These are phyloP conservation scores for Candida anglica DNA, from an alignment of 805 yeast genomes.

Conservation along the genomic window DNA sequence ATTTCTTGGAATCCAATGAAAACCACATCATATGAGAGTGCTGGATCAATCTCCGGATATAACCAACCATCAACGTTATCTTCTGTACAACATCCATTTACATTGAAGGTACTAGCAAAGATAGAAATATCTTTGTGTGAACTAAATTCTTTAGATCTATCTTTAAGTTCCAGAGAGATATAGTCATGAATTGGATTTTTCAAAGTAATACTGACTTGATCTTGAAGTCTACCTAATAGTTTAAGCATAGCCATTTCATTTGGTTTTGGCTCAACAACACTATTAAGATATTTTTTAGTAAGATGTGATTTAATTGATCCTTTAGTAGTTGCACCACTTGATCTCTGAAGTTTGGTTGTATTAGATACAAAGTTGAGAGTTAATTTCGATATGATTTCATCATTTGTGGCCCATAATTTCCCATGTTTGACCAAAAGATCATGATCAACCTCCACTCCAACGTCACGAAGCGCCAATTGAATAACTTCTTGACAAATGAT, in stretches of 20 bases:
- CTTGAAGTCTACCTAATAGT: slow-evolving; percentile 45
- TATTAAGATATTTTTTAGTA: slow-evolving; percentile 34
- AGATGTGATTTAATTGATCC: slow-evolving; percentile 30
- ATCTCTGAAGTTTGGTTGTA: slow-evolving; percentile 36
- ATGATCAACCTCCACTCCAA: slow-evolving; percentile 28
- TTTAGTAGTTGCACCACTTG: slow-evolving; percentile 38
- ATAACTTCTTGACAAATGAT: slow-evolving; percentile 47
- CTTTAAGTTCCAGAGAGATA: slow-evolving; percentile 38
- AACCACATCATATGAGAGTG: slow-evolving; percentile 59
- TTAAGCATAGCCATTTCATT: slow-evolving; percentile 43
- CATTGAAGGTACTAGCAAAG: slow-evolving; percentile 52
- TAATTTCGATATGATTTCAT: slow-evolving; percentile 33
- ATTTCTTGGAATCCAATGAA: slow-evolving; percentile 88
- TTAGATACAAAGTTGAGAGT: slow-evolving; percentile 36
- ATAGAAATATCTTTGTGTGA: slow-evolving; percentile 37
- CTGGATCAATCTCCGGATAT: slow-evolving; percentile 33
- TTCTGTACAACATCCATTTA: slow-evolving; percentile 45
- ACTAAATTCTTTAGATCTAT: slow-evolving; percentile 36
- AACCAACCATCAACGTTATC: slow-evolving; percentile 42
- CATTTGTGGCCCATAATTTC: slow-evolving; percentile 47
- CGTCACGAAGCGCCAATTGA: slow-evolving; percentile 42
- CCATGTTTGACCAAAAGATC: slow-evolving; percentile 39
- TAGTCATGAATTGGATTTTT: slow-evolving; percentile 55
- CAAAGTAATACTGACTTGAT: slow-evolving; percentile 40
- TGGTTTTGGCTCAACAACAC: slow-evolving; percentile 37